Evolutionary conservation across 495 filamentous ascomycete genomes (phyloP).

Genomic region (Halenospora varia): DNA sequence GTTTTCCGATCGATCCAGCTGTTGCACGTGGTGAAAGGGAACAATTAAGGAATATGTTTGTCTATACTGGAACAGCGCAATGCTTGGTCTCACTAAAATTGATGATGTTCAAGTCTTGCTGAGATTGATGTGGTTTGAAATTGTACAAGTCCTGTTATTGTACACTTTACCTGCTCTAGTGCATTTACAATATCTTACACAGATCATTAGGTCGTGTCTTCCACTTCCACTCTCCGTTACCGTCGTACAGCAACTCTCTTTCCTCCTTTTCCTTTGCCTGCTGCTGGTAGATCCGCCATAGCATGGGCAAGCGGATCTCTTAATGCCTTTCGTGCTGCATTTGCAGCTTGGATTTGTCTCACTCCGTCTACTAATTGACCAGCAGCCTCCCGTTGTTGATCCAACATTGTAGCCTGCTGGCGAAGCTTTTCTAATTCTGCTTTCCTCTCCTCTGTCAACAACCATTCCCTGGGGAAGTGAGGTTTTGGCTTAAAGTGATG

Average conservation of each 20-base stretch:
- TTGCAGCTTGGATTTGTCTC: constrained; percentile 41
- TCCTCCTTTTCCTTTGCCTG: neutral
- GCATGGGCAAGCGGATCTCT: constrained; percentile 28
- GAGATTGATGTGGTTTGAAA: no score
- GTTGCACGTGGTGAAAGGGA: neutral
- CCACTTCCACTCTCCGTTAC: constrained; percentile 1
- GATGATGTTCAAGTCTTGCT: no score
- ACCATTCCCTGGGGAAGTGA: constrained; percentile 79
- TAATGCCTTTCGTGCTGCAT: constrained; percentile 17
- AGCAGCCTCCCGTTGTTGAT: constrained; percentile 40
- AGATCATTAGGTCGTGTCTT: neutral
- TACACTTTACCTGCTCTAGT: neutral
- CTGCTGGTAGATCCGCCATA: constrained; percentile 14
- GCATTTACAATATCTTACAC: constrained; percentile 13
- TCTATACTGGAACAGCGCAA: no score
- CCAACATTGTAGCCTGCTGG: constrained; percentile 40
- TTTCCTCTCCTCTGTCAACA: constrained; percentile 65
- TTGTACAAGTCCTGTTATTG: no score
- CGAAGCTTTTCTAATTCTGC: constrained; percentile 58
- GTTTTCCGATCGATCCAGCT: no score
- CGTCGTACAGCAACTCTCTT: constrained; percentile 15
- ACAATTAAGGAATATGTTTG: no score
- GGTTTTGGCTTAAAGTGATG: constrained; percentile 66
- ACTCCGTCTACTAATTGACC: constrained; percentile 53
- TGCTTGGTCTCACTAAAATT: no score